Conservation (phyloP, 129 eudicot species). For the Dittrichia graveolens region DNA sequence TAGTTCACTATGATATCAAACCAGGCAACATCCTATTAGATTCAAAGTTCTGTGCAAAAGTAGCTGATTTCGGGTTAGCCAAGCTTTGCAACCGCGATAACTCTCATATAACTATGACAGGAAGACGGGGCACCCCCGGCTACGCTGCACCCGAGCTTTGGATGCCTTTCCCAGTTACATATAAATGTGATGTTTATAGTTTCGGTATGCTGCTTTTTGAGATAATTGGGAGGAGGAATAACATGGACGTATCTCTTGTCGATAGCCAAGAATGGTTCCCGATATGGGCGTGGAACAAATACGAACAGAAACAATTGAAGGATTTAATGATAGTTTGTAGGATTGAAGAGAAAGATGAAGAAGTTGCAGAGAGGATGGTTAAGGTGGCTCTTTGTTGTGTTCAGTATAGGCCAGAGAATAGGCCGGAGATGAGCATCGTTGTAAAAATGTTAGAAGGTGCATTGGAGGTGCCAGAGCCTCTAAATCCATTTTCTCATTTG, state of each 20-base stretch:
- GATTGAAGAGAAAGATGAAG: conserved; percentile 31
- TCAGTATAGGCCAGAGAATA: conserved; percentile 32
- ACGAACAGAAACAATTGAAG: conserved; percentile 15
- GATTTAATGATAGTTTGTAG: conserved; percentile 28
- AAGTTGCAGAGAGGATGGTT: conserved; percentile 31
- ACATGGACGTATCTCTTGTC: conserved; percentile 5
- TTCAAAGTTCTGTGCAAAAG: conserved; percentile 29
- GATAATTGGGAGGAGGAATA: conserved; percentile 39
- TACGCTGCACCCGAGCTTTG: conserved; percentile 42
- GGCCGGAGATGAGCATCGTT: conserved; percentile 41
- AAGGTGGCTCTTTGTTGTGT: conserved; percentile 45
- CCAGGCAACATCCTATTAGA: conserved; percentile 40
- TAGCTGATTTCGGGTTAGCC: conserved; percentile 47
- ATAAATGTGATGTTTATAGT: conserved; percentile 45
- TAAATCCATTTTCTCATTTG: conserved; percentile 28
- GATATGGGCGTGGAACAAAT: conserved; percentile 30
- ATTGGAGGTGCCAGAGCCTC: conserved; percentile 27
- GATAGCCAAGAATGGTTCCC: conserved; percentile 38
- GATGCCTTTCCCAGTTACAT: conserved; percentile 39
- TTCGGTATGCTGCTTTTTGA: conserved; percentile 42
- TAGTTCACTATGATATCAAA: conserved; percentile 44
- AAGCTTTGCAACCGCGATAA: conserved; percentile 33
- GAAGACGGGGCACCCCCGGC: conserved; percentile 38
- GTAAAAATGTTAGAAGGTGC: conserved; percentile 43
- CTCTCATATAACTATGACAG: conserved; percentile 29